Evolutionary conservation across 1,139 yeast genomes (phyloP), one percentile per base, ranked within the genome.

Genomic region (Taphrina deformans): DNA sequence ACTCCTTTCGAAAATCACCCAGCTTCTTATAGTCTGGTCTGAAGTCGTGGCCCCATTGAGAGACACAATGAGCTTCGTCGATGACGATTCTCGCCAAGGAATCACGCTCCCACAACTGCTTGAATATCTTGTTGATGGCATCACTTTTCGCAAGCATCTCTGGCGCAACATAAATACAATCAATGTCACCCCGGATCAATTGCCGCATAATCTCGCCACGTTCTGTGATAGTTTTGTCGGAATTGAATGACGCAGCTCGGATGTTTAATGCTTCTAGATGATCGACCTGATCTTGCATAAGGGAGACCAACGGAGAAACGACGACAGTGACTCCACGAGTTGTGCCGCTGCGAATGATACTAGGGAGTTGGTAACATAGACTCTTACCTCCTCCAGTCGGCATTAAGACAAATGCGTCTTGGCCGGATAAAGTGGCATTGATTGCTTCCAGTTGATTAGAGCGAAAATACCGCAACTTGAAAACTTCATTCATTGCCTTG

Each of bases 361-460:
- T 97, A 0, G 99, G 99, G 21, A 95, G 78, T 75, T 95, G 99
- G 75, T 92, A 95, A 74, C 99, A 95, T 50, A 95, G 78, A 0
- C 98, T 92, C 75, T 95, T 95, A 61, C 99, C 99, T 61, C 99
- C 99, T 52, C 99, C 99, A 0, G 99, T 95, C 0, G 99, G 99
- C 97, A 95, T 93, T 70, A 95, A 79, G 1, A 95, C 97, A 77
- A 95, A 90, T 0, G 89, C 96, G 75, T 95, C 99, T 59, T 82
- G 82, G 0, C 97, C 96, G 14, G 81, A 76, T 40, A 95, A 77
- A 0, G 97, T 87, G 0, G 96, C 86, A 70, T 87, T 85, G 12
- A 95, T 82, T 0, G 98, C 98, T 67, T 89, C 95, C 48, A 86
- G 77, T 73, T 95, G 99, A 73, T 93, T 89, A 2, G 86, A 82